phyloP scores from a whole-genome alignment of 768 basidiomycete genomes.

The Royoungia palumana region DNA sequence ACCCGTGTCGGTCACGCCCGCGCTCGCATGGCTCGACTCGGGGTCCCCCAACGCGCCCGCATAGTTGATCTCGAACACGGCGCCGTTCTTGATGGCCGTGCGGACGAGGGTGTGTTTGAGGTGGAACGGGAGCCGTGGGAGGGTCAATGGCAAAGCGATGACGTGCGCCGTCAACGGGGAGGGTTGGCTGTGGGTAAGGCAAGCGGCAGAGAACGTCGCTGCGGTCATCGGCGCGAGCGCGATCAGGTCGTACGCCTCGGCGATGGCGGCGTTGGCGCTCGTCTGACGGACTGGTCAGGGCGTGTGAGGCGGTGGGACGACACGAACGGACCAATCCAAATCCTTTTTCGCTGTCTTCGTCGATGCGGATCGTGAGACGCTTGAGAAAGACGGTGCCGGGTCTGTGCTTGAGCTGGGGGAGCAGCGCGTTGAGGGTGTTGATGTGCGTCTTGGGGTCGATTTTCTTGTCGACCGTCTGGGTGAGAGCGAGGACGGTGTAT shows the following conservation, averaged over 20 bases:
- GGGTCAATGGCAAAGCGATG: constrained; percentile 73
- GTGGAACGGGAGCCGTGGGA: constrained; percentile 74
- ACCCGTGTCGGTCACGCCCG: constrained; percentile 52
- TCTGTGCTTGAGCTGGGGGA: constrained; percentile 58
- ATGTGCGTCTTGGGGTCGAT: constrained; percentile 69
- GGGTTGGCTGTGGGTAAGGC: constrained; percentile 74
- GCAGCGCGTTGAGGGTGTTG: constrained; percentile 57
- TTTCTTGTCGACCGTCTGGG: constrained; percentile 66
- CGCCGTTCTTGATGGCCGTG: constrained; percentile 77
- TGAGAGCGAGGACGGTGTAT: constrained; percentile 78
- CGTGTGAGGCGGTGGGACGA: not conserved
- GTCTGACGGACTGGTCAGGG: constrained; percentile 45
- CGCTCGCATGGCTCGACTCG: constrained; percentile 41
- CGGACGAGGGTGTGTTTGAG: constrained; percentile 82
- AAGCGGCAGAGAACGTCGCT: constrained; percentile 71
- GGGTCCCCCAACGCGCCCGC: constrained; percentile 67
- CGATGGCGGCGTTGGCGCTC: constrained; percentile 59
- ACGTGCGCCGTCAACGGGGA: constrained; percentile 77
- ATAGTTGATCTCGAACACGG: constrained; percentile 79
- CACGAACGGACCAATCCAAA: constrained; percentile 62
- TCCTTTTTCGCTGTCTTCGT: constrained; percentile 84
- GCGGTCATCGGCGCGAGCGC: constrained; percentile 72
- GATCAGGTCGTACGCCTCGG: constrained; percentile 72
- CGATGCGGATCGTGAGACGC: constrained; percentile 74
- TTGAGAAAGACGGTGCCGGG: constrained; percentile 65